A percentile compares a stretch with the other conserved stretches of the same genome.
These are phyloP conservation scores for Cicer pinnatifidum DNA, from an alignment of 306 rosid genomes.

Conservation along the genomic window DNA sequence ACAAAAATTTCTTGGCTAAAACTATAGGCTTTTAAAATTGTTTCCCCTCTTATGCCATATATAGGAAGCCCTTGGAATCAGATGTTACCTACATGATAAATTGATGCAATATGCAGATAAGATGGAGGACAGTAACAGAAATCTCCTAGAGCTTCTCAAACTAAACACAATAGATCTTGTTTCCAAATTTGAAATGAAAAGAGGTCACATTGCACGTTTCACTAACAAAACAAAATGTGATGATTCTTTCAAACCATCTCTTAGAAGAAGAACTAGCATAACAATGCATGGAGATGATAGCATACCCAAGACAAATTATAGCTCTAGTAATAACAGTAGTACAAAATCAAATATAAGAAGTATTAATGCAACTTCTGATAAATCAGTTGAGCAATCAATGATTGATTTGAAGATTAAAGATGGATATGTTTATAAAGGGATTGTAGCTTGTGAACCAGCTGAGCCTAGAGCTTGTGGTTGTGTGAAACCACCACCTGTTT, in stretches of 20 bases:
- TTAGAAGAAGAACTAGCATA: conserved; percentile 48
- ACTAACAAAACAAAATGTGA: conserved; percentile 52
- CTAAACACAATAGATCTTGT: conserved; percentile 54
- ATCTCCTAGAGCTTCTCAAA: conserved; percentile 62
- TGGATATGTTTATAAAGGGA: conserved; percentile 81
- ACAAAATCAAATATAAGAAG: conserved; percentile 45
- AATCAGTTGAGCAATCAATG: conserved; percentile 59
- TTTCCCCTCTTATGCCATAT: conserved; percentile 22
- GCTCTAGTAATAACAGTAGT: conserved; percentile 43
- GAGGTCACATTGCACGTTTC: conserved; percentile 91
- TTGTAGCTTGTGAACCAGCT: conserved; percentile 70
- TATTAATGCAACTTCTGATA: conserved; percentile 40
- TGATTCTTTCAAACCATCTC: conserved; percentile 48
- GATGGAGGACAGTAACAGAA: conserved; percentile 60
- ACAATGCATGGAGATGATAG: conserved; percentile 47
- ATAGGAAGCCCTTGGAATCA: conserved; percentile 78
- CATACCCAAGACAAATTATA: conserved; percentile 46
- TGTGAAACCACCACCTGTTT: conserved; percentile 64
- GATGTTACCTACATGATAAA: conserved; percentile 82
- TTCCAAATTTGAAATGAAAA: conserved; percentile 70
- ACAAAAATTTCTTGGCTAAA: neutral
- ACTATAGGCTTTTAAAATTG: conserved; percentile 4
- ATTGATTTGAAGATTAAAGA: conserved; percentile 63
- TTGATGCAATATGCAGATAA: conserved; percentile 81
- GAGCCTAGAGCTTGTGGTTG: conserved; percentile 79